Conservation (phyloP, 805 yeast species). For the Zygoascus flipseniorum region DNA sequence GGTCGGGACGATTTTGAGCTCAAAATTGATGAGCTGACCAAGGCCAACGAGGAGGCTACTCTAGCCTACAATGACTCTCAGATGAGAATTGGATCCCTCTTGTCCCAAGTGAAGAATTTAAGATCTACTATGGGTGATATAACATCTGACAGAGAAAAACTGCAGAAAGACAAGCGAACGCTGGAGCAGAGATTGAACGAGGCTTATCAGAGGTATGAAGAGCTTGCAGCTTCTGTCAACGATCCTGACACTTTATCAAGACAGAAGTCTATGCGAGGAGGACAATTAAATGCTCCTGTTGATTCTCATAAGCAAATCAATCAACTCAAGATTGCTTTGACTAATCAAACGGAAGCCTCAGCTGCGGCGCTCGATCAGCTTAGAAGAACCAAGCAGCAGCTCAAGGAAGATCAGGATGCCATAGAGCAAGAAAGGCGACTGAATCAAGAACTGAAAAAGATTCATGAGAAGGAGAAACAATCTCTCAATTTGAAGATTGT, state of each 20-base stretch:
- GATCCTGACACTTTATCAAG: slow-evolving; percentile 3
- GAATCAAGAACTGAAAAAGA: slow-evolving; percentile 19
- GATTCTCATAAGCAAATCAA: slow-evolving; percentile 6
- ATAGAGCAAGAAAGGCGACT: slow-evolving; percentile 17
- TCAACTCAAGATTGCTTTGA: slow-evolving; percentile 10
- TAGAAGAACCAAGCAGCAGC: slow-evolving; percentile 27
- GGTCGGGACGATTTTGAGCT: slow-evolving; percentile 16
- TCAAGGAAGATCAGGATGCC: slow-evolving; percentile 24
- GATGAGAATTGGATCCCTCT: slow-evolving; percentile 29
- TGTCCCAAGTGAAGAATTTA: slow-evolving; percentile 47
- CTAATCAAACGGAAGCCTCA: slow-evolving; percentile 14
- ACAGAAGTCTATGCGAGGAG: not conserved
- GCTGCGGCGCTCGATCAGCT: slow-evolving; percentile 11
- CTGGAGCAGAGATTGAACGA: slow-evolving; percentile 39
- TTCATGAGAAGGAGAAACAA: slow-evolving; percentile 28
- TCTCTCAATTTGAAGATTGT: slow-evolving; percentile 17
- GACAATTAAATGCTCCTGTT: not conserved
- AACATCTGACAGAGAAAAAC: slow-evolving; percentile 51
- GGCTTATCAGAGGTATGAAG: slow-evolving; percentile 34
- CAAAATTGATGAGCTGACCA: slow-evolving; percentile 27
- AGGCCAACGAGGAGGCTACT: slow-evolving; percentile 35
- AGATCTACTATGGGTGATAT: slow-evolving; percentile 54
- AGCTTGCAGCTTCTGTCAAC: slow-evolving; percentile 21
- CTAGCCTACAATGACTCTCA: slow-evolving; percentile 40
- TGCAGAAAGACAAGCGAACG: slow-evolving; percentile 42